Conservation (phyloP, 2,329 filamentous ascomycete genomes). For the Aspergillus sp. region DNA sequence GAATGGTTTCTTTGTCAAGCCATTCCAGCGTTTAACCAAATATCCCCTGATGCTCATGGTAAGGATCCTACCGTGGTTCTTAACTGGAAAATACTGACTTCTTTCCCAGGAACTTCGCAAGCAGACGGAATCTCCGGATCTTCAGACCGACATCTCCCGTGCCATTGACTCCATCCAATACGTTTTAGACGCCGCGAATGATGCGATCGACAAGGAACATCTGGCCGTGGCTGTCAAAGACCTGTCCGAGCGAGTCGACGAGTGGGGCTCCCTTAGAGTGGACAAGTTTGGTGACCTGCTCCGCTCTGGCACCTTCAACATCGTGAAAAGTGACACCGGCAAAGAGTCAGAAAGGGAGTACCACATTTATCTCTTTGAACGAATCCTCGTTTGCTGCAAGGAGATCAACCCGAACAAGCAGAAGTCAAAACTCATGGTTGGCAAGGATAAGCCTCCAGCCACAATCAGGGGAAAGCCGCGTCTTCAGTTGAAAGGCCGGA, state of each 20-base stretch:
- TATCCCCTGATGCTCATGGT: conserved; percentile 86
- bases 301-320: conserved; percentile 80
- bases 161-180: conserved; percentile 76
- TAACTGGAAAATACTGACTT: conserved; percentile 2
- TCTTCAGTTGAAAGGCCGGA: conserved; percentile 87
- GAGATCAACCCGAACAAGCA: conserved; percentile 78
- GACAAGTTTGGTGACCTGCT: conserved; percentile 86
- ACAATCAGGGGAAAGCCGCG: conserved; percentile 65
- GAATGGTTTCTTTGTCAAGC: conserved; percentile 88
- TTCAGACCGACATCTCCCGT: conserved; percentile 60
- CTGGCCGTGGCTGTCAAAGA: conserved; percentile 76
- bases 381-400: conserved; percentile 93
- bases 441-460: conserved; percentile 60
- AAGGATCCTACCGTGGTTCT: conserved; percentile 17
- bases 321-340: conserved; percentile 65
- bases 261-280: conserved; percentile 91
- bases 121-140: conserved; percentile 63
- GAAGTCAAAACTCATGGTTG: conserved; percentile 52
- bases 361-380: conserved; percentile 94
- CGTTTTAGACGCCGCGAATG: conserved; percentile 76
- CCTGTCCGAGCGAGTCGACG: conserved; percentile 72
- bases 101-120: conserved; percentile 65
- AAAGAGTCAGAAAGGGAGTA: conserved; percentile 95
- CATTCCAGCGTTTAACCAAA: conserved; percentile 90
- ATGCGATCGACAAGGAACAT: conserved; percentile 81